Conservation (phyloP, 257 asterid species). For the Lavandula angustifolia region DNA sequence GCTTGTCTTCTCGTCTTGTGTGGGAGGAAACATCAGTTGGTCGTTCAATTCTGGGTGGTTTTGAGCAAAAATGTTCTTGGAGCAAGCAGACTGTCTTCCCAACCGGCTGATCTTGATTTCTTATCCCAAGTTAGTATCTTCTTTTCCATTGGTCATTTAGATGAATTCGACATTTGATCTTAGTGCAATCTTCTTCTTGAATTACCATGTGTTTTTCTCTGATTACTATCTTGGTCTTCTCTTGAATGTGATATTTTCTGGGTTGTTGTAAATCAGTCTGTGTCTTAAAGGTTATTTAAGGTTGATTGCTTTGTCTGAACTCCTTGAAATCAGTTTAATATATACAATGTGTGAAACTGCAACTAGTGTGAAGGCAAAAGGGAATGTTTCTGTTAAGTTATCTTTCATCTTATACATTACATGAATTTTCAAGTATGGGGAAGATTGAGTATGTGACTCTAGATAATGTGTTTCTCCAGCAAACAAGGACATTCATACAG, state of each 20-base stretch:
- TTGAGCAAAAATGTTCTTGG: conserved; percentile 47
- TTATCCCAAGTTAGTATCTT: conserved; percentile 55
- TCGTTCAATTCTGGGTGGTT: conserved; percentile 58
- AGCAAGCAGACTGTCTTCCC: conserved; percentile 43
- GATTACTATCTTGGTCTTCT: too few species aligned
- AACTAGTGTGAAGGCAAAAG: background rate
- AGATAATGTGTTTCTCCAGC: conserved; percentile 47
- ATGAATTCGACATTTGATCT: background rate
- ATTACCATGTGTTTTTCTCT: too few species aligned
- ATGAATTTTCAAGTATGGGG: background rate
- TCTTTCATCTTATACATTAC: background rate
- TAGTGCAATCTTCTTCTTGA: background rate
- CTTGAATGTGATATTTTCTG: too few species aligned
- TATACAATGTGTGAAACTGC: background rate
- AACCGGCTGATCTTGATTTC: conserved; percentile 39
- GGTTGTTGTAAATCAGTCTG: too few species aligned
- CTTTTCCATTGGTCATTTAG: background rate
- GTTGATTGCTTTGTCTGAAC: too few species aligned
- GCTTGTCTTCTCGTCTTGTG: conserved; percentile 22
- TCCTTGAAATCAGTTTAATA: background rate
- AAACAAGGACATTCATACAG: conserved; percentile 86
- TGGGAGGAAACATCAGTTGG: conserved; percentile 49
- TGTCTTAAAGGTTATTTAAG: too few species aligned
- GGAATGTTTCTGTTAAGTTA: background rate
- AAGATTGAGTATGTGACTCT: conserved; percentile 1